These are phyloP conservation scores for Ogataea allantospora DNA, from an alignment of 805 yeast genomes.

Conservation along the genomic window DNA sequence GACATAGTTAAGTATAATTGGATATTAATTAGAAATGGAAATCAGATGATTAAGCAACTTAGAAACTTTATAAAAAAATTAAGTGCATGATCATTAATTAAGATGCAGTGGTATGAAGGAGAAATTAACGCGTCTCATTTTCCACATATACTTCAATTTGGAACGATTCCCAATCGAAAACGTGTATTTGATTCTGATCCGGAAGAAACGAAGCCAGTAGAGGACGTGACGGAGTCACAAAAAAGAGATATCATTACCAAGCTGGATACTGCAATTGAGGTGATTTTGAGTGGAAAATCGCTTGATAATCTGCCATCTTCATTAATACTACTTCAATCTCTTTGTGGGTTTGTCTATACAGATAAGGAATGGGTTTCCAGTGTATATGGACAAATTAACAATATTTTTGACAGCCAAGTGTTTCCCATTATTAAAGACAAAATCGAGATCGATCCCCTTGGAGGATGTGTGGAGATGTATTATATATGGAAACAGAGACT, in stretches of 20 bases:
- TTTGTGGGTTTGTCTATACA: slow-evolving; percentile 8
- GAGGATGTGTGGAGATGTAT: slow-evolving; percentile 9
- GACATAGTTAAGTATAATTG: slow-evolving; percentile 1
- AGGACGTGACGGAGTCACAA: neutral
- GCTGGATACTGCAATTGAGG: slow-evolving; percentile 13
- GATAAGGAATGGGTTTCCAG: slow-evolving; percentile 10
- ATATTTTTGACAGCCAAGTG: slow-evolving; percentile 11
- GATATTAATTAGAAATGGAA: too few relatives aligned
- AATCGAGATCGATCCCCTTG: slow-evolving; percentile 1
- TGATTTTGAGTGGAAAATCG: slow-evolving; percentile 12
- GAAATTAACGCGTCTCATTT: slow-evolving; percentile 3
- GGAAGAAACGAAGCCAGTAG: neutral
- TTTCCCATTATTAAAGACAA: slow-evolving; percentile 8
- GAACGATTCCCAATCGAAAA: slow-evolving; percentile 1
- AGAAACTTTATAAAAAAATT: too few relatives aligned
- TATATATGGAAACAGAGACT: slow-evolving; percentile 17
- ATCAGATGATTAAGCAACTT: too few relatives aligned
- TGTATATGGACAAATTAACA: slow-evolving; percentile 9
- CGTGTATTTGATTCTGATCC: slow-evolving; percentile 1
- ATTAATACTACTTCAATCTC: slow-evolving; percentile 11
- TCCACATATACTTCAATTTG: slow-evolving; percentile 1
- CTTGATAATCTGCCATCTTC: slow-evolving; percentile 10
- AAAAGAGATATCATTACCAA: neutral
- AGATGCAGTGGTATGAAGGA: slow-evolving; percentile 6
- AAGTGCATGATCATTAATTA: too few relatives aligned